phyloP scores from a whole-genome alignment of 257 asterid genomes.

The Orobanche coerulescens region DNA sequence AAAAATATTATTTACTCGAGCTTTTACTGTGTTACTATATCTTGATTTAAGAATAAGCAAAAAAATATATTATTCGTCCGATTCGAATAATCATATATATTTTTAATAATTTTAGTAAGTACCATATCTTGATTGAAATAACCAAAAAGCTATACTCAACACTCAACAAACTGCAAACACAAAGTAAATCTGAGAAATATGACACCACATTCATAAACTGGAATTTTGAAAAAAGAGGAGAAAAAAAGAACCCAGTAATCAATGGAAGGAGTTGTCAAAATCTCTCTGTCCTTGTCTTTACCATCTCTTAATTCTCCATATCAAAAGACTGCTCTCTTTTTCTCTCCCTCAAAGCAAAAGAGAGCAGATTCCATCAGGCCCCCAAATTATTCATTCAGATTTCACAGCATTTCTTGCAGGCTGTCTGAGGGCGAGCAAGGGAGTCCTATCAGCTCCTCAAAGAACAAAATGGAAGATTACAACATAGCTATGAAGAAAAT shows the following conservation, averaged over 20 bases:
- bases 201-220: not conserved
- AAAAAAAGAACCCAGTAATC: not conserved
- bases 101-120: too few species aligned
- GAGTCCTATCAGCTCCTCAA: constrained; percentile 24
- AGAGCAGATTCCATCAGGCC: constrained; percentile 12
- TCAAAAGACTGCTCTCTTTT: constrained; percentile 16
- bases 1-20: too few species aligned
- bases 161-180: not conserved
- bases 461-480: constrained; percentile 56
- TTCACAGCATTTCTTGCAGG: constrained; percentile 34
- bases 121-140: too few species aligned
- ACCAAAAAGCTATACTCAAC: too few species aligned
- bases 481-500: constrained; percentile 72
- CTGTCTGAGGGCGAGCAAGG: constrained; percentile 35
- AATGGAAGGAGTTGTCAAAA: constrained; percentile 34
- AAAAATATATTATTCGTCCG: too few species aligned
- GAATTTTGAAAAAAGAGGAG: not conserved
- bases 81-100: too few species aligned
- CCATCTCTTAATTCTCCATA: constrained; percentile 21
- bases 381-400: constrained; percentile 20
- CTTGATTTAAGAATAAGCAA: too few species aligned
- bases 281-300: constrained; percentile 17
- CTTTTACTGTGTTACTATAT: too few species aligned
- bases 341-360: constrained; percentile 22
- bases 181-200: constrained; percentile 1